Conservation (phyloP, 2,329 filamentous ascomycete species). For the Pyrenophora graminea region DNA sequence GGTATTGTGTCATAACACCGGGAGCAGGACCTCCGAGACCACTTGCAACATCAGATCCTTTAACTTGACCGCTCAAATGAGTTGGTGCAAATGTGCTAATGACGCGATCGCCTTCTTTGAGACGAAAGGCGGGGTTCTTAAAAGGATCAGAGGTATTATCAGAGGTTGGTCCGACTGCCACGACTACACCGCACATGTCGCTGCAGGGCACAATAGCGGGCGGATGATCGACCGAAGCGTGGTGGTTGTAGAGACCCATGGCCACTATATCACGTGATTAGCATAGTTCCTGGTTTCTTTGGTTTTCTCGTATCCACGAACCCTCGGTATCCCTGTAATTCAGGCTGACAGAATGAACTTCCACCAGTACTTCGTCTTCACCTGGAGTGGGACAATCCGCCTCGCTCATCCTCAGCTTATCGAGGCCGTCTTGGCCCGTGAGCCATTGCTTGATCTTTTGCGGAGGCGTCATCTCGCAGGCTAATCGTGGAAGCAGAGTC, state of each 20-base stretch:
- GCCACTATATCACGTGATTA: slow-evolving; percentile 54
- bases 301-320: slow-evolving; percentile 12
- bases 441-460: slow-evolving; percentile 49
- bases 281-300: not conserved
- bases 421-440: slow-evolving; percentile 50
- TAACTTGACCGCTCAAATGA: slow-evolving; percentile 64
- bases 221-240: slow-evolving; percentile 55
- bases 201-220: slow-evolving; percentile 65
- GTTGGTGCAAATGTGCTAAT: slow-evolving; percentile 65
- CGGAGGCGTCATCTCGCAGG: slow-evolving; percentile 27
- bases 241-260: slow-evolving; percentile 69
- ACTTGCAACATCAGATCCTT: slow-evolving; percentile 57
- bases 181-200: slow-evolving; percentile 70
- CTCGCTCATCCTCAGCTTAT: slow-evolving; percentile 46
- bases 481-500: slow-evolving; percentile 16
- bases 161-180: slow-evolving; percentile 51
- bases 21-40: slow-evolving; percentile 65
- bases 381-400: slow-evolving; percentile 41
- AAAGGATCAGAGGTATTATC: slow-evolving; percentile 50
- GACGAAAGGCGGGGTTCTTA: slow-evolving; percentile 46
- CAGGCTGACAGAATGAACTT: slow-evolving; percentile 57
- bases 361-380: slow-evolving; percentile 55
- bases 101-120: slow-evolving; percentile 63
- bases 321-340: slow-evolving; percentile 60
- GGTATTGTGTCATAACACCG: slow-evolving; percentile 63